Base-by-base conservation (phyloP, 2,329 filamentous ascomycete species). In the Aspergillus glaucus region DNA sequence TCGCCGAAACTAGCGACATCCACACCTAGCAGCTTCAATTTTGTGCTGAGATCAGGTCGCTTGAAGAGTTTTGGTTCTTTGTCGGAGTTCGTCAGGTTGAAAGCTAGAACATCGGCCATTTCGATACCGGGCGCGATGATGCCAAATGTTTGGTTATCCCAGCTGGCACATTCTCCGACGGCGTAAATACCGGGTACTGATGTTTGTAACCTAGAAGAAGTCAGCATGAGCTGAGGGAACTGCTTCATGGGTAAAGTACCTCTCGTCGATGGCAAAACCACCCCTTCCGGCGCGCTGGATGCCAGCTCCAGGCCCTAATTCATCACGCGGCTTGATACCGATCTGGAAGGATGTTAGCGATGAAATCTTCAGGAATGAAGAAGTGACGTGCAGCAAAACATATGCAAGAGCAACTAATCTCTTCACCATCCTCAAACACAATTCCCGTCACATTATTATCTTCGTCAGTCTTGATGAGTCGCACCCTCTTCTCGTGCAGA, bases 1-100 rank as follows among this genome's bases (percentile, higher is more conserved):
- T 95, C 91, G 0, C 91, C 90, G 63, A 95, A 95, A 62, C 87
- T 93, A 15, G 91, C 91, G 4, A 95, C 91, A 56, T 95, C 88
- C 7, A 95, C 88, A 0, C 90, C 90, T 0, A 95, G 77, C 0
- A 95, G 75, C 74, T 95, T 95, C 26, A 95, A 74, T 65, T 95
- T 95, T 0, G 90, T 95, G 74, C 90, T 95, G 37, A 95, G 75
- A 65, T 95, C 89, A 0, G 90, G 91, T 4, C 84, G 75, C 66
- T 88, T 88, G 75, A 94, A 95, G 26, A 74, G 75, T 28, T 86
- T 77, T 2, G 81, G 80, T 6, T 80, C 69, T 63, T 92, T 86
- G 2, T 81, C 78, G 62, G 86, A 85, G 28, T 88, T 87, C 64
- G 90, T 94, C 50, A 96, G 79, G 66, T 95, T 95, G 75, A 93